Evolutionary conservation across 2,329 filamentous ascomycete species (phyloP).

Genomic region (Aspergillus cejpii): DNA sequence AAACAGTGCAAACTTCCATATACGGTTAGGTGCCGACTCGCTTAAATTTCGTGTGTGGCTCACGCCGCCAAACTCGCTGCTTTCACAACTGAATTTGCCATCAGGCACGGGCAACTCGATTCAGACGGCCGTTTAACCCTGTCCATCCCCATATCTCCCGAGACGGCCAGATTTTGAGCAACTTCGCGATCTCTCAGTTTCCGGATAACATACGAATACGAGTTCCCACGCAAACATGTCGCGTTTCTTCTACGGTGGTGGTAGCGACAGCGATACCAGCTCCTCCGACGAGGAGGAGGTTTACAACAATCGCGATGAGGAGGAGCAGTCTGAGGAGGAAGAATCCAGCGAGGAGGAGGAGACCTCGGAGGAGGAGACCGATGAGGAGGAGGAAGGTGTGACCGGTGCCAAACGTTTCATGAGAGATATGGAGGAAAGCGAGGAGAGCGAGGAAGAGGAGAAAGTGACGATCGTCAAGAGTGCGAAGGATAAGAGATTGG

Average conservation of each 20-base stretch:
- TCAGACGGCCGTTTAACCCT: slow-evolving; percentile 8
- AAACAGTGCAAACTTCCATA: slow-evolving; percentile 21
- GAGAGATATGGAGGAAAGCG: slow-evolving; percentile 67
- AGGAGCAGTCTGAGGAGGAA: slow-evolving; percentile 52
- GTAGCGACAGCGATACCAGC: slow-evolving; percentile 92
- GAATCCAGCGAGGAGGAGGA: slow-evolving; percentile 51
- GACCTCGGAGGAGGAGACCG: slow-evolving; percentile 49
- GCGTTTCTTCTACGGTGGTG: slow-evolving; percentile 93
- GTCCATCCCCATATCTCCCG: slow-evolving; percentile 14
- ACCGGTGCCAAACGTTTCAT: slow-evolving; percentile 78
- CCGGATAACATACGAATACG: slow-evolving; percentile 8
- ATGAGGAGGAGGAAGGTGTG: slow-evolving; percentile 51
- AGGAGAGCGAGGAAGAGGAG: slow-evolving; percentile 79
- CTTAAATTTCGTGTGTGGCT: slow-evolving; percentile 44
- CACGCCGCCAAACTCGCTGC: slow-evolving; percentile 23
- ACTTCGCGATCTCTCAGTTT: slow-evolving; percentile 14
- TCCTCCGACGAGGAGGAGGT: slow-evolving; percentile 91
- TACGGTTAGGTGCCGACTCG: slow-evolving; percentile 36
- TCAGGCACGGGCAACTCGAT: slow-evolving; percentile 16
- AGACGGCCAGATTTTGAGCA: slow-evolving; percentile 20
- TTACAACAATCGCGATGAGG: slow-evolving; percentile 70
- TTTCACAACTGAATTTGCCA: slow-evolving; percentile 22
- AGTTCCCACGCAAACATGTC: slow-evolving; percentile 62
- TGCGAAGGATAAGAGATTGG: slow-evolving; percentile 93
- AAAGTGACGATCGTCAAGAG: slow-evolving; percentile 84